Conservation (phyloP, 768 basidiomycete species). For the Fibroporia radiculosa region DNA sequence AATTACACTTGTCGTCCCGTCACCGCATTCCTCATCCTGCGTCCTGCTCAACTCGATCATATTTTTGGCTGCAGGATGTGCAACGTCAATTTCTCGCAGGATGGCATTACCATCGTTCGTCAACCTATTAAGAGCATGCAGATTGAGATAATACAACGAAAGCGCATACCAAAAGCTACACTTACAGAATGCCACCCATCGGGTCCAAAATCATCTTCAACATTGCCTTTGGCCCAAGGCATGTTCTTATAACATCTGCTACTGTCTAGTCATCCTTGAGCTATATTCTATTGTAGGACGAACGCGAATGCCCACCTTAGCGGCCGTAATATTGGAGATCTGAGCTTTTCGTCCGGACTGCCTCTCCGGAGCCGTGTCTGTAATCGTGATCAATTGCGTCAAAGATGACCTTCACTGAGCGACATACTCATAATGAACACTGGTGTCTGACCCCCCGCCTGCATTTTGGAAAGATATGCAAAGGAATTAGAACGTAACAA, state of each 20-base stretch:
- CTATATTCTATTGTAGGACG: not conserved
- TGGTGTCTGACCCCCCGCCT: constrained; percentile 53
- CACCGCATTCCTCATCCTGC: constrained; percentile 98
- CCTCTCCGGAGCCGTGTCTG: constrained; percentile 91
- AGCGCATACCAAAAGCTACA: constrained; percentile 10
- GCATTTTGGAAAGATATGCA: constrained; percentile 18
- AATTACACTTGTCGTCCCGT: constrained; percentile 97
- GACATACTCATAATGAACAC: constrained; percentile 77
- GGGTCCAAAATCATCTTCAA: constrained; percentile 99
- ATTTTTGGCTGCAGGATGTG: constrained; percentile 97
- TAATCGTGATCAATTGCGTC: not conserved
- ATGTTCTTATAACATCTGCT: constrained; percentile 96
- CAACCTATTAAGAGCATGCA: constrained; percentile 42
- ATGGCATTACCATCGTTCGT: constrained; percentile 99
- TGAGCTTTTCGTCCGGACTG: constrained; percentile 94
- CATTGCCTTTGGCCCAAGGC: constrained; percentile 97
- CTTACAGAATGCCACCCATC: constrained; percentile 96
- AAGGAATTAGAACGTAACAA: not conserved
- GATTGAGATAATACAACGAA: not conserved
- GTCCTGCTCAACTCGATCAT: constrained; percentile 99
- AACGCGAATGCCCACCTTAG: constrained; percentile 75
- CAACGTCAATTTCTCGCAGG: constrained; percentile 95
- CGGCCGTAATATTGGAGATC: constrained; percentile 93
- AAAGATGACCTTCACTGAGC: not conserved
- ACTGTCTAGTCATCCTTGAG: constrained; percentile 55